Conservation (phyloP, 495 filamentous ascomycete species). For the Neurospora intermedia region DNA sequence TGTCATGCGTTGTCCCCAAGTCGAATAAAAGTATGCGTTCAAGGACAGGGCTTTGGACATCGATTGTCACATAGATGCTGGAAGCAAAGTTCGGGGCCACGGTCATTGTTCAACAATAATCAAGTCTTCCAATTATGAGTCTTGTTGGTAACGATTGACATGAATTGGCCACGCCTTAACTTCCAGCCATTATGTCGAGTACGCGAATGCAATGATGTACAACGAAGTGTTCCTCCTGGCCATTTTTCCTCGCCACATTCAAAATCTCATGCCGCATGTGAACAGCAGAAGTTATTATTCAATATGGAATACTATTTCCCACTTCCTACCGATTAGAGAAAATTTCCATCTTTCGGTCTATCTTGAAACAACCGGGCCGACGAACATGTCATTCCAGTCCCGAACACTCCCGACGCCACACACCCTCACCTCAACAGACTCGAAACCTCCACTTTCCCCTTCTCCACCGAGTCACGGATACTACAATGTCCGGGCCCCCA, state of each 20-base stretch:
- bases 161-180: neutral
- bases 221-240: neutral
- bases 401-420: neutral
- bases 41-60: neutral
- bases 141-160: neutral
- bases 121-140: neutral
- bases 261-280: neutral
- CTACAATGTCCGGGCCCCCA: too few relatives aligned
- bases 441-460: neutral
- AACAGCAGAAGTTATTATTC: neutral
- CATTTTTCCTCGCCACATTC: neutral
- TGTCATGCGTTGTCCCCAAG: neutral
- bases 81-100: neutral
- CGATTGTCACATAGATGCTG: neutral
- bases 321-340: neutral
- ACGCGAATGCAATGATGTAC: neutral
- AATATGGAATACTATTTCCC: neutral
- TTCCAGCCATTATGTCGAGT: neutral
- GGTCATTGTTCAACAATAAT: neutral
- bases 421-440: neutral
- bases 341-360: neutral
- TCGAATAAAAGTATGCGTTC: neutral
- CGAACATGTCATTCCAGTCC: neutral
- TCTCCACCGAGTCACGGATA: neutral
- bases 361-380: neutral